phyloP scores from a whole-genome alignment of 2,329 filamentous ascomycete genomes.

The Fusarium nelsonii region DNA sequence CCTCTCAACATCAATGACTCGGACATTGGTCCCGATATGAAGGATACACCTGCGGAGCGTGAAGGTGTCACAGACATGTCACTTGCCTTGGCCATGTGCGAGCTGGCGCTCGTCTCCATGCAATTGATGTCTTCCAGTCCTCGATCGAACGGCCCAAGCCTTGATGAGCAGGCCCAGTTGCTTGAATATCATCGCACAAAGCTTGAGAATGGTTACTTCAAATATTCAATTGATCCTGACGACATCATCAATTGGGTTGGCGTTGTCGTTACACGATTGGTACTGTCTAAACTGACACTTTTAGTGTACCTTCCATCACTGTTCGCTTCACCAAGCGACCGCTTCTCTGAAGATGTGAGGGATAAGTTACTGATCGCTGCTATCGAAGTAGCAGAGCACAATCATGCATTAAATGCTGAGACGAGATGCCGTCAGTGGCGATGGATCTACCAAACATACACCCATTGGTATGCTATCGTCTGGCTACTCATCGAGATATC shows the following conservation, averaged over 20 bases:
- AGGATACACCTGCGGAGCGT: conserved; percentile 60
- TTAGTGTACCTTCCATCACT: conserved; percentile 66
- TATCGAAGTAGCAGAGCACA: conserved; percentile 69
- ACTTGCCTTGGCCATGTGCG: conserved; percentile 54
- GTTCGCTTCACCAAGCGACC: conserved; percentile 56
- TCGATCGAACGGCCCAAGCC: conserved; percentile 44
- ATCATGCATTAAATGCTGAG: conserved; percentile 65
- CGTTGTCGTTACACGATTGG: conserved; percentile 57
- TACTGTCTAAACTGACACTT: conserved; percentile 67
- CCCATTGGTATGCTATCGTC: conserved; percentile 69
- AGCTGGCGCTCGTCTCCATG: conserved; percentile 53
- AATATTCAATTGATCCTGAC: conserved; percentile 50
- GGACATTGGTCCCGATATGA: conserved; percentile 63
- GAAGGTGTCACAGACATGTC: conserved; percentile 67
- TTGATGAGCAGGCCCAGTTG: conserved; percentile 59
- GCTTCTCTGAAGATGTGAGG: conserved; percentile 55
- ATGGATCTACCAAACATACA: conserved; percentile 71
- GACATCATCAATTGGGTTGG: conserved; percentile 56
- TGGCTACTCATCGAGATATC: conserved; percentile 66
- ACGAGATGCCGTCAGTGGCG: conserved; percentile 63
- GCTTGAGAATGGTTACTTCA: conserved; percentile 59
- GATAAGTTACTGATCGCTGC: conserved; percentile 62
- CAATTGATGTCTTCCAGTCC: conserved; percentile 53
- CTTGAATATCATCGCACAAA: conserved; percentile 60
- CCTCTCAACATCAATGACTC: conserved; percentile 70